Evolutionary conservation across 306 rosid species (phyloP).

Genomic region (Morella rubra): DNA sequence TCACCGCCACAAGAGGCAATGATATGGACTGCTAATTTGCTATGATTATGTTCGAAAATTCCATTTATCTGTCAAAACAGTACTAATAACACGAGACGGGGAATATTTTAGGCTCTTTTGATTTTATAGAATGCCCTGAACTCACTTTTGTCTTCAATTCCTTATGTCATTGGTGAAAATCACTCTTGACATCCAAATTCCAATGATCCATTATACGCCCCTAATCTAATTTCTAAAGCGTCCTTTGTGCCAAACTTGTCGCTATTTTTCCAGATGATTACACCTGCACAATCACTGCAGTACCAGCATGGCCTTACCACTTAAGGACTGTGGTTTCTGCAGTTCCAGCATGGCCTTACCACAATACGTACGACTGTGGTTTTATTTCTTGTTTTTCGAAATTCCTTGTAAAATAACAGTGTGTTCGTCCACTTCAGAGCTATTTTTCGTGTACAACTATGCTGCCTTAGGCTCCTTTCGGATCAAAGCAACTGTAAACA

Average conservation of each 20-base stretch:
- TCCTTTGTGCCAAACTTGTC: neutral
- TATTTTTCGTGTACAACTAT: conserved; percentile 22
- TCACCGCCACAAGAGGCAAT: neutral
- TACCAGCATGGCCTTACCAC: conserved; percentile 3
- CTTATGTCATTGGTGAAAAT: too few relatives aligned
- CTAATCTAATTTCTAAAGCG: neutral
- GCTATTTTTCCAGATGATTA: neutral
- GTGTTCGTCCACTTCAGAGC: conserved; percentile 19
- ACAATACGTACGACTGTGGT: conserved; percentile 1
- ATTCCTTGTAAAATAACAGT: conserved; percentile 3
- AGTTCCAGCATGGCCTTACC: too few relatives aligned
- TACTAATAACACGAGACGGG: neutral
- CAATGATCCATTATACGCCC: too few relatives aligned
- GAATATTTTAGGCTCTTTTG: neutral
- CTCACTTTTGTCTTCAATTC: neutral
- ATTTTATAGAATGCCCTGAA: neutral
- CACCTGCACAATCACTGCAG: conserved; percentile 11
- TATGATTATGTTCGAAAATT: neutral
- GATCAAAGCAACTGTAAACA: conserved; percentile 12
- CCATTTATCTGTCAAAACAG: neutral
- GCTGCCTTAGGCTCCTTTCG: conserved; percentile 24
- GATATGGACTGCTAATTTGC: conserved; percentile 6
- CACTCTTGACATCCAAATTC: too few relatives aligned
- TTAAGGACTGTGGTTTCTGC: neutral
- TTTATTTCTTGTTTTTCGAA: neutral